These are phyloP conservation scores for Penicillium psychrosexuale DNA, from an alignment of 2,329 filamentous ascomycete species.

Conservation along the genomic window DNA sequence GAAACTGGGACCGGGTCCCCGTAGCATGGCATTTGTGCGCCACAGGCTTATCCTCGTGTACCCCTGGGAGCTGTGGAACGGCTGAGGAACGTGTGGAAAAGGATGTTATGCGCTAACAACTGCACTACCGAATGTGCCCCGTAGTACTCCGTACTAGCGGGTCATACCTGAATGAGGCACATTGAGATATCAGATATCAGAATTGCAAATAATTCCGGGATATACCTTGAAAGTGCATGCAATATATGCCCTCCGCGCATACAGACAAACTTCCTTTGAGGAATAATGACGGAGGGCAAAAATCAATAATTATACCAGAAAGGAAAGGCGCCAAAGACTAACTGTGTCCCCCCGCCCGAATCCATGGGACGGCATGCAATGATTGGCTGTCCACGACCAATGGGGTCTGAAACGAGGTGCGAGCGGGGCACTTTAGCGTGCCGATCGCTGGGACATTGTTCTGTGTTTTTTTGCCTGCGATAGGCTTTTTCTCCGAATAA, in stretches of 20 bases:
- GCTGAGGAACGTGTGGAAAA: slow-evolving; percentile 9
- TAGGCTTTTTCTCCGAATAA: neutral
- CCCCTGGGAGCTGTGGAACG: slow-evolving; percentile 9
- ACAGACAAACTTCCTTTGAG: neutral
- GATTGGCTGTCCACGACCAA: slow-evolving; percentile 5
- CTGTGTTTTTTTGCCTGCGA: neutral
- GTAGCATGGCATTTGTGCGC: slow-evolving; percentile 4
- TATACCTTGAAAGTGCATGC: neutral
- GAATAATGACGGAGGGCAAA: neutral
- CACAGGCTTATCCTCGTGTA: slow-evolving; percentile 10
- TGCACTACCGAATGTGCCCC: slow-evolving; percentile 7
- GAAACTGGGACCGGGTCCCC: neutral
- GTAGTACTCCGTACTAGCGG: neutral
- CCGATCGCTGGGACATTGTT: slow-evolving; percentile 10
- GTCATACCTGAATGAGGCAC: neutral
- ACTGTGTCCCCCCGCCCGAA: neutral
- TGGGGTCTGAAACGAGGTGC: slow-evolving; percentile 2
- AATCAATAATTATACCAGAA: slow-evolving; percentile 2
- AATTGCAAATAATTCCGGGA: neutral
- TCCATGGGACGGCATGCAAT: slow-evolving; percentile 1
- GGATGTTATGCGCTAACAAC: slow-evolving; percentile 3
- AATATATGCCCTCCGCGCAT: neutral
- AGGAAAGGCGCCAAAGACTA: slow-evolving; percentile 3
- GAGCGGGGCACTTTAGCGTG: slow-evolving; percentile 5
- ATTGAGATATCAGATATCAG: neutral